Base-by-base conservation (phyloP, 2,329 filamentous ascomycete genomes). In the Camptophora hylomeconis region DNA sequence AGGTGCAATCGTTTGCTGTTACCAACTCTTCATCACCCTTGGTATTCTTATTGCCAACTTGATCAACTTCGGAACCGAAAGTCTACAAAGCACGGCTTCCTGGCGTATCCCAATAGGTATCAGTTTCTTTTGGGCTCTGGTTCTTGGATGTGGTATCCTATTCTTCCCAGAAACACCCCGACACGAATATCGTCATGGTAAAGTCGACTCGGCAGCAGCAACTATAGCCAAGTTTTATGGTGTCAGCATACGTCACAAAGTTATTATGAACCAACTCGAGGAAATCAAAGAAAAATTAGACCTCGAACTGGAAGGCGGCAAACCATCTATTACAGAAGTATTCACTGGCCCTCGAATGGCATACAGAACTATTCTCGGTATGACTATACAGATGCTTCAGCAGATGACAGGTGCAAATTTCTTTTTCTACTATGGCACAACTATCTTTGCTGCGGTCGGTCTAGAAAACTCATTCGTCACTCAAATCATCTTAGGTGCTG, bases 381-480 rank as follows among this genome's bases (percentile, higher is more conserved):
- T 63, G 23, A 42, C 44, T 13, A 45, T 63, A 22, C 60, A 63
- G 39, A 55, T 54, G 6, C 42, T 62, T 14, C 58, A 62, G 39
- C 59, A 63, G 39, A 47, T 61, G 17, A 61, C 56, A 17, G 59
- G 57, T 35, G 59, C 58, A 39, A 61, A 61, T 43, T 61, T 60
- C 46, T 56, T 61, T 38, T 63, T 62, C 51, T 63, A 63, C 47
- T 63, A 62, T 35, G 59, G 60, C 20, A 5, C 72, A 75, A 4
- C 20, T 3, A 30, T 30, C 20, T 24, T 23, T 15, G 15, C 12
- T 10, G 23, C 28, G 6, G 57, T 78, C 17, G 76, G 77, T 42
- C 81, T 89, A 45, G 43, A 52, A 35, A 75, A 92, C 63, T 65
- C 70, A 23, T 92, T 92, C 69, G 53, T 89, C 44, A 83, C 87